A percentile compares a stretch with the other conserved stretches of the same genome.
Conservation (phyloP, 1,139 yeast genomes). For the Candida dubliniensis region DNA sequence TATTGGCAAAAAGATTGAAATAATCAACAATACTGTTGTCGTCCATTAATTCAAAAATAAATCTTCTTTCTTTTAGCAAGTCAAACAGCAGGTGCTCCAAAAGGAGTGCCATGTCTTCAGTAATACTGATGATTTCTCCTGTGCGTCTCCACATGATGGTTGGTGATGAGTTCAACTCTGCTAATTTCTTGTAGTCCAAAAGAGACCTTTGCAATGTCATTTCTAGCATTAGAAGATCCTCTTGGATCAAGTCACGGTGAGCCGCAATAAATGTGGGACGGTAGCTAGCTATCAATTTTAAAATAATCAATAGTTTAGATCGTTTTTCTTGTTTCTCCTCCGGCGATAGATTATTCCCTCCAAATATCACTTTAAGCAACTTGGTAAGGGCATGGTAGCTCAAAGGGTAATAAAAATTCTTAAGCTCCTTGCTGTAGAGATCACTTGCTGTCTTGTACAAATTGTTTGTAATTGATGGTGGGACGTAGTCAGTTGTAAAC, state of each 20-base stretch:
- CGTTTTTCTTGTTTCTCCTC: constrained; percentile 38
- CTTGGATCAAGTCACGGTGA: constrained; percentile 60
- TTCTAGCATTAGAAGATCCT: constrained; percentile 65
- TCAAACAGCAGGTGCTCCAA: constrained; percentile 56
- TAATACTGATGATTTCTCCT: constrained; percentile 71
- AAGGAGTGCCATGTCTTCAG: constrained; percentile 64
- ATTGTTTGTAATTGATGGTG: constrained; percentile 61
- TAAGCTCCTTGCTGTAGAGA: constrained; percentile 54
- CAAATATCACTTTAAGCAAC: constrained; percentile 55
- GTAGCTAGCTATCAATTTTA: constrained; percentile 67
- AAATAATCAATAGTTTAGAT: constrained; percentile 51
- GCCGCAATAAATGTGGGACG: constrained; percentile 75
- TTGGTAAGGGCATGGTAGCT: constrained; percentile 63
- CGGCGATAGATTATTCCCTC: constrained; percentile 34
- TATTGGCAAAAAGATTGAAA: constrained; percentile 47
- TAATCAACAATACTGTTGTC: constrained; percentile 49
- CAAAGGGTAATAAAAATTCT: constrained; percentile 65
- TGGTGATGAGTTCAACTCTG: constrained; percentile 62
- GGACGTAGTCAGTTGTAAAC: constrained; percentile 32
- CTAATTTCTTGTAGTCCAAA: constrained; percentile 61
- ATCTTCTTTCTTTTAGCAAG: constrained; percentile 52
- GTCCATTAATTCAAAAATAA: constrained; percentile 50
- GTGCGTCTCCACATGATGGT: constrained; percentile 78
- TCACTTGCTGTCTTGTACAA: constrained; percentile 65
- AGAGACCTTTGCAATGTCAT: constrained; percentile 68